Conservation (phyloP, 129 eudicot genomes). For the Chrysanthemum lavandulifolium region DNA sequence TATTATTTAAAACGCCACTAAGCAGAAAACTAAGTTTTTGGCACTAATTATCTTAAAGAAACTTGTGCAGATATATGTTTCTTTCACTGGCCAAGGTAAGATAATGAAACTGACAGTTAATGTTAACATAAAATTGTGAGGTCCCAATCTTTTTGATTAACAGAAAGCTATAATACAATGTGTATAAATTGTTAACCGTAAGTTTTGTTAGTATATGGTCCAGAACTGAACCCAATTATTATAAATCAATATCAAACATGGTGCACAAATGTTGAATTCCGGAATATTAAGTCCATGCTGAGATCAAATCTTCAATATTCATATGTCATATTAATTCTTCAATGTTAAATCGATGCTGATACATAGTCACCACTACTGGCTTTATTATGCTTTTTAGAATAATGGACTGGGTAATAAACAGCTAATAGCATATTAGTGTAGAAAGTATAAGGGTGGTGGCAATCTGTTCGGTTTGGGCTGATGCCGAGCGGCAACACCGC, state of each 20-base stretch:
- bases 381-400: background rate
- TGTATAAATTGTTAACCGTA: background rate
- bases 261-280: constrained; percentile 2
- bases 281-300: constrained; percentile 13
- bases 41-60: constrained; percentile 1
- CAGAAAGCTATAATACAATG: constrained; percentile 27
- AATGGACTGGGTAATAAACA: background rate
- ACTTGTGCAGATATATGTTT: constrained; percentile 24
- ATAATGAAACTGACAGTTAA: constrained; percentile 18
- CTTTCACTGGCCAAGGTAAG: constrained; percentile 14
- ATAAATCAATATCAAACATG: background rate
- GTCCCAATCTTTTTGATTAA: constrained; percentile 20
- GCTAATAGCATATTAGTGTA: constrained; percentile 6
- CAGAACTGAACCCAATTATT: constrained; percentile 15
- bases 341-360: constrained; percentile 8
- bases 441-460: background rate
- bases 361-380: constrained; percentile 13
- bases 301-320: constrained; percentile 11
- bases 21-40: background rate
- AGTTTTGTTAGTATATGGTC: background rate
- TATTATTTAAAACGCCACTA: background rate
- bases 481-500: too few relatives aligned
- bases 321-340: constrained; percentile 14
- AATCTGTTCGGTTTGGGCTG: too few relatives aligned
- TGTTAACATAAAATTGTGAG: constrained; percentile 18